A percentile compares a stretch with the other conserved stretches of the same genome.
These are phyloP conservation scores for Termitomyces sp. DNA, from an alignment of 768 basidiomycete genomes.

Conservation along the genomic window DNA sequence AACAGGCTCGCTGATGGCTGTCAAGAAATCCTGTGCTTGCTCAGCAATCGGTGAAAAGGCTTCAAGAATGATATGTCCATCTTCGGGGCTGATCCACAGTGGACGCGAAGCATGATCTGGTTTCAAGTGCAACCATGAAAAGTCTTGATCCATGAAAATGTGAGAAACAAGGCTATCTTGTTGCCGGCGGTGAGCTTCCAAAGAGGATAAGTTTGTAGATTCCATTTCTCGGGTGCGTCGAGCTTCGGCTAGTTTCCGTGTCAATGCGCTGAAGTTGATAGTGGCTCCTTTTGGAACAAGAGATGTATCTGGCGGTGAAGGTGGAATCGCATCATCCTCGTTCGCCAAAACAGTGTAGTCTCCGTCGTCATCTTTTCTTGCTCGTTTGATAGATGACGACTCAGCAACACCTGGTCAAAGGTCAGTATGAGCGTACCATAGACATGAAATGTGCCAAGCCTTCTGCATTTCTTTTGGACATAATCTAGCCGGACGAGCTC, in stretches of 20 bases:
- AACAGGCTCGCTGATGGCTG: slow-evolving; percentile 97
- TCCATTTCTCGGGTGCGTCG: slow-evolving; percentile 41
- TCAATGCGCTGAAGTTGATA: slow-evolving; percentile 84
- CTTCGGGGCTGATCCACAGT: slow-evolving; percentile 92
- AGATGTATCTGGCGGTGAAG: slow-evolving; percentile 45
- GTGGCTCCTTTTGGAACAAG: slow-evolving; percentile 67
- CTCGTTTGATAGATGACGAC: slow-evolving; percentile 32
- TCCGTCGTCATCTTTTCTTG: slow-evolving; percentile 42
- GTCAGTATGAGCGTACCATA: background rate
- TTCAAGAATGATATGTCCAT: slow-evolving; percentile 92
- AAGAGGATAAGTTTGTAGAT: slow-evolving; percentile 40
- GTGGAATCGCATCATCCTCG: slow-evolving; percentile 52
- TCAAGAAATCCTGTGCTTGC: slow-evolving; percentile 97
- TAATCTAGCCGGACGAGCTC: background rate
- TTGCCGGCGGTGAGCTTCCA: slow-evolving; percentile 63
- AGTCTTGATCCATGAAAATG: slow-evolving; percentile 82
- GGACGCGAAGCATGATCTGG: slow-evolving; percentile 89
- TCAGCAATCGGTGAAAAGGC: slow-evolving; percentile 97
- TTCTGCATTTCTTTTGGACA: slow-evolving; percentile 37
- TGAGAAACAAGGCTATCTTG: slow-evolving; percentile 76
- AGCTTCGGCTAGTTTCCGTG: slow-evolving; percentile 69
- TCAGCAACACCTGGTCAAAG: slow-evolving; percentile 19
- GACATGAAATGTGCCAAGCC: slow-evolving; percentile 20
- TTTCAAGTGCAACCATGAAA: slow-evolving; percentile 83
- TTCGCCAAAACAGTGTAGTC: slow-evolving; percentile 55